Conservation (phyloP, 768 basidiomycete species). For the Mycena maculata region DNA sequence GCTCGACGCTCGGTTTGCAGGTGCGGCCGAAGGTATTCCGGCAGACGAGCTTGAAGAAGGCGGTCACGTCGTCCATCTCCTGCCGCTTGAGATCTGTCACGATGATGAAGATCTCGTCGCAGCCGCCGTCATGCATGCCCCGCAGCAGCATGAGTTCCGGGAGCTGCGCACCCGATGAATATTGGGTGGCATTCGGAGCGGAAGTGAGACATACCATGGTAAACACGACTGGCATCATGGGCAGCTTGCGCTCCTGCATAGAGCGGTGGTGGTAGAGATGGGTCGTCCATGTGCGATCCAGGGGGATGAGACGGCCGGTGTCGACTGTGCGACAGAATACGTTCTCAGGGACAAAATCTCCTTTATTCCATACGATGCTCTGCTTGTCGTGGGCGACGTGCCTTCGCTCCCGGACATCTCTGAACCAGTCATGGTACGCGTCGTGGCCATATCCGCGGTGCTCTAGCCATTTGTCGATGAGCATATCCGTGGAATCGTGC, state of each 20-base stretch:
- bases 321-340: slow-evolving; percentile 84
- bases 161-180: slow-evolving; percentile 55
- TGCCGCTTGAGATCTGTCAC: slow-evolving; percentile 83
- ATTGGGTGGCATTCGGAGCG: slow-evolving; percentile 23
- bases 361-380: slow-evolving; percentile 71
- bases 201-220: slow-evolving; percentile 67
- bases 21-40: slow-evolving; percentile 70
- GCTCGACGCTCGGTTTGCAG: slow-evolving; percentile 75
- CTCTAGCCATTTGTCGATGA: slow-evolving; percentile 88
- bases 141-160: slow-evolving; percentile 84
- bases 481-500: slow-evolving; percentile 79
- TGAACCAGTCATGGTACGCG: slow-evolving; percentile 83
- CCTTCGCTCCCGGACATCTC: slow-evolving; percentile 73
- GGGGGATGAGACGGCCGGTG: slow-evolving; percentile 80
- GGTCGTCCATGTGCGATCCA: slow-evolving; percentile 86
- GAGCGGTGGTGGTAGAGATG: slow-evolving; percentile 84
- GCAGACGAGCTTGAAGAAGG: slow-evolving; percentile 82
- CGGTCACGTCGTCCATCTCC: slow-evolving; percentile 85
- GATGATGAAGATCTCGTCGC: slow-evolving; percentile 83
- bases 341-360: slow-evolving; percentile 82
- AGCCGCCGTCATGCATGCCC: slow-evolving; percentile 84
- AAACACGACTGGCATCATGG: slow-evolving; percentile 85
- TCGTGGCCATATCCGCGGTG: slow-evolving; percentile 70
- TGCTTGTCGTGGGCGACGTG: slow-evolving; percentile 66
- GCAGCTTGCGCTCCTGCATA: slow-evolving; percentile 76